These are phyloP conservation scores for Acidomyces sp. DNA, from an alignment of 495 filamentous ascomycete species.

Conservation along the genomic window DNA sequence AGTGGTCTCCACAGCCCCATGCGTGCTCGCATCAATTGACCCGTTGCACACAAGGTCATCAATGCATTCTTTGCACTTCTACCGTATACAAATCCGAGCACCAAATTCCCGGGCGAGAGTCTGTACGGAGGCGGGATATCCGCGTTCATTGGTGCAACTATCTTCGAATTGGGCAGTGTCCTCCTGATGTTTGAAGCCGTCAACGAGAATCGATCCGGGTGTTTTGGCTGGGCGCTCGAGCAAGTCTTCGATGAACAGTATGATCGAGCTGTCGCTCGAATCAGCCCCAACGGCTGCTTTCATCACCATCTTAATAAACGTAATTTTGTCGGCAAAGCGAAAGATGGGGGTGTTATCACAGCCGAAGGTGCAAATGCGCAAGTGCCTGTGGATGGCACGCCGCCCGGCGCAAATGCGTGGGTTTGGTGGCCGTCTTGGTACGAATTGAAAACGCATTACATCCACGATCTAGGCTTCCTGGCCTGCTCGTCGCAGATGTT, in stretches of 20 bases:
- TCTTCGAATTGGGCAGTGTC: conserved; percentile 55
- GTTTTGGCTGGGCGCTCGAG: conserved; percentile 54
- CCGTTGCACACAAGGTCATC: no score
- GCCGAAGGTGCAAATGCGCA: conserved; percentile 2
- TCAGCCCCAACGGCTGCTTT: conserved; percentile 15
- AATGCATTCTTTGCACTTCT: conserved; percentile 58
- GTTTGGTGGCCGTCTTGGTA: conserved; percentile 46
- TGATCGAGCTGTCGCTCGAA: background rate
- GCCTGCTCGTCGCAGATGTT: conserved; percentile 48
- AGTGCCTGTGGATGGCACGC: conserved; percentile 7
- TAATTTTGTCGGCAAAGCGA: conserved; percentile 33
- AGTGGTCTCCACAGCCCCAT: no score
- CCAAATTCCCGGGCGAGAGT: conserved; percentile 43
- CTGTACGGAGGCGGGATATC: conserved; percentile 45
- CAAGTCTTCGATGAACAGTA: conserved; percentile 9
- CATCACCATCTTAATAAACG: conserved; percentile 46
- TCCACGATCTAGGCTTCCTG: conserved; percentile 56
- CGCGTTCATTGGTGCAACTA: conserved; percentile 54
- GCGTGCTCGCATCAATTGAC: no score
- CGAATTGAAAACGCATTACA: conserved; percentile 49
- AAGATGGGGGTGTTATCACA: background rate
- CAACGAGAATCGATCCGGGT: conserved; percentile 51
- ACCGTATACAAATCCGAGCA: conserved; percentile 41
- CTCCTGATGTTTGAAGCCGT: conserved; percentile 56
- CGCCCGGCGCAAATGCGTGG: conserved; percentile 29